phyloP scores from a whole-genome alignment of 805 yeast species.

The Ogataea sp. region DNA sequence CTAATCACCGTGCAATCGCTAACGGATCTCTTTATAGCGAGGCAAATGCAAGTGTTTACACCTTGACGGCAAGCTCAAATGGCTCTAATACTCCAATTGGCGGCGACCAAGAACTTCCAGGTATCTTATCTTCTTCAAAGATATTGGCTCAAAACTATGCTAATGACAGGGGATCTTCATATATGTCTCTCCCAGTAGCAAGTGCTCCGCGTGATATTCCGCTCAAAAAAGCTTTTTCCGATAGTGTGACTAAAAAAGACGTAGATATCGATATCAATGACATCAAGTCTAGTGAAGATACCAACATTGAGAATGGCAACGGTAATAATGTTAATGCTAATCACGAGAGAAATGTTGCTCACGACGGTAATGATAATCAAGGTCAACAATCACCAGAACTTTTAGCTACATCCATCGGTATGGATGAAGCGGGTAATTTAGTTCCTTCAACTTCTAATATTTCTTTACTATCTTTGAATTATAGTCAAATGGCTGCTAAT shows the following conservation, averaged over 20 bases:
- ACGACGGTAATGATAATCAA: neutral
- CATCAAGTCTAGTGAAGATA: neutral
- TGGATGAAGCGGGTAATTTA: slow-evolving; percentile 22
- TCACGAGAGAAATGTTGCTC: neutral
- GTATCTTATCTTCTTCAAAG: no score
- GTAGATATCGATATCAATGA: neutral
- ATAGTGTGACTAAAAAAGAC: neutral
- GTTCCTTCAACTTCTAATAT: slow-evolving; percentile 29
- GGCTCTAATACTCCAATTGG: neutral
- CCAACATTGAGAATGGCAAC: neutral
- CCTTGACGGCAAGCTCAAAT: neutral
- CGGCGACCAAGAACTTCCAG: no score
- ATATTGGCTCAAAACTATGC: neutral
- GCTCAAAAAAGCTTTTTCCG: neutral
- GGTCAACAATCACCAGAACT: slow-evolving; percentile 22
- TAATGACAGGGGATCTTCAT: neutral
- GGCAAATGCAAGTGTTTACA: neutral
- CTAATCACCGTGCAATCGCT: neutral
- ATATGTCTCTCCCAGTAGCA: neutral
- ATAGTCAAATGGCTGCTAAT: slow-evolving; percentile 2
- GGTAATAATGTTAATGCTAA: neutral
- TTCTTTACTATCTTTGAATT: slow-evolving; percentile 26
- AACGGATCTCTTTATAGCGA: neutral
- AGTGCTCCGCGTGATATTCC: slow-evolving; percentile 1
- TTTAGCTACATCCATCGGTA: slow-evolving; percentile 27